Evolutionary conservation across 768 basidiomycete genomes (phyloP).

Genomic region (Fomitopsis serialis): DNA sequence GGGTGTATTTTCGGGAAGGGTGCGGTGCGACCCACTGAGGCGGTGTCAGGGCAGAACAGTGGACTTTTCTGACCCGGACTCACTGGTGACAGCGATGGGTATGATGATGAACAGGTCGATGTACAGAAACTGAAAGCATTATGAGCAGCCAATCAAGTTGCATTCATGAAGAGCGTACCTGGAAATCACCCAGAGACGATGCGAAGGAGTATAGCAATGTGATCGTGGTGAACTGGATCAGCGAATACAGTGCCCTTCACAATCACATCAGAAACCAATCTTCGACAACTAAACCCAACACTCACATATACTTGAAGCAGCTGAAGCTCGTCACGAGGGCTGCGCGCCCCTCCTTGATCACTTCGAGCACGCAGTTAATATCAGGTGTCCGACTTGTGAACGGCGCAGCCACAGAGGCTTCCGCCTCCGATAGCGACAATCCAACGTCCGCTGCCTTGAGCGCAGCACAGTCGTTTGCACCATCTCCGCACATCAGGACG

Average conservation of each 20-base stretch:
- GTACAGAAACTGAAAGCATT: conserved; percentile 71
- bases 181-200: conserved; percentile 93
- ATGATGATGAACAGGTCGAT: conserved; percentile 98
- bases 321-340: conserved; percentile 97
- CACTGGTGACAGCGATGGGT: conserved; percentile 93
- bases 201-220: conserved; percentile 95
- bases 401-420: conserved; percentile 96
- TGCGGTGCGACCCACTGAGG: conserved; percentile 87
- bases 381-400: conserved; percentile 94
- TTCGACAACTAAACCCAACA: neutral
- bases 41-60: neutral
- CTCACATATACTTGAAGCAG: conserved; percentile 98
- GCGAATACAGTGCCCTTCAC: conserved; percentile 90
- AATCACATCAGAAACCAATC: too few species aligned
- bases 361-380: conserved; percentile 92
- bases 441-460: conserved; percentile 98
- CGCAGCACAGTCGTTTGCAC: conserved; percentile 97
- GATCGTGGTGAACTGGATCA: conserved; percentile 99
- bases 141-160: neutral
- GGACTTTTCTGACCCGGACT: conserved; percentile 30
- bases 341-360: conserved; percentile 94
- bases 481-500: conserved; percentile 97
- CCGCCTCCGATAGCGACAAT: conserved; percentile 93
- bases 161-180: conserved; percentile 44
- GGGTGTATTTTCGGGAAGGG: conserved; percentile 84